Conservation (phyloP, 1,284 basidiomycete species). For the Puccinia novopanici region DNA sequence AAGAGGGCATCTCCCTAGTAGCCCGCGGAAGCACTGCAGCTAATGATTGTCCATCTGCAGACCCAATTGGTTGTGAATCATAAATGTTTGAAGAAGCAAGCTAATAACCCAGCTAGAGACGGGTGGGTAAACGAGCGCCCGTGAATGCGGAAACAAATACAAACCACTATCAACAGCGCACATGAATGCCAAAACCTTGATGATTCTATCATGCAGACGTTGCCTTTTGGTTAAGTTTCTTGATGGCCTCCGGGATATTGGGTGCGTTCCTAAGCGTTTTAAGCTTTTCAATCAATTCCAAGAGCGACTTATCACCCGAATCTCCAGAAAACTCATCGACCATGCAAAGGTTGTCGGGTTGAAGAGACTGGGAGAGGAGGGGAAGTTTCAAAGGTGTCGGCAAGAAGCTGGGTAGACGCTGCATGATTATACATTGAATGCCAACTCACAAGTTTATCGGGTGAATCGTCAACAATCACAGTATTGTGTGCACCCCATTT, state of each 20-base stretch:
- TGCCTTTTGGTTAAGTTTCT: conserved; percentile 19
- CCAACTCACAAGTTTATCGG: conserved; percentile 40
- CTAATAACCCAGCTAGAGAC: no score
- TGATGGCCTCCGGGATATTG: conserved; percentile 24
- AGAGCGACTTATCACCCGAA: conserved; percentile 2
- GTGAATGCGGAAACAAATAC: background rate
- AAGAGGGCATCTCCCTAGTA: no score
- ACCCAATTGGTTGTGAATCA: no score
- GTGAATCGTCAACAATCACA: conserved; percentile 40
- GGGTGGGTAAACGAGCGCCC: background rate
- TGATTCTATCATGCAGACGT: background rate
- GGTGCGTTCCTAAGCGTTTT: background rate
- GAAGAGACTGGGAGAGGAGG: conserved; percentile 13
- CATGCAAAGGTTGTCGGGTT: conserved; percentile 32
- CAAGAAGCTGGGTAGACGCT: background rate
- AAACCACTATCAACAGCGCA: background rate
- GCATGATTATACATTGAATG: background rate
- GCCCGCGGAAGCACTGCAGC: no score
- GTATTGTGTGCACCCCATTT: conserved; percentile 37
- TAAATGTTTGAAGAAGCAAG: no score
- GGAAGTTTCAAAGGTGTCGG: background rate
- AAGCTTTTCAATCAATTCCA: conserved; percentile 34
- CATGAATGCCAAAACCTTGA: no score
- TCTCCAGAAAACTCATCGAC: conserved; percentile 18
- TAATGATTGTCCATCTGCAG: no score